Conservation (phyloP, 805 yeast species). For the Yamadazyma sp. region DNA sequence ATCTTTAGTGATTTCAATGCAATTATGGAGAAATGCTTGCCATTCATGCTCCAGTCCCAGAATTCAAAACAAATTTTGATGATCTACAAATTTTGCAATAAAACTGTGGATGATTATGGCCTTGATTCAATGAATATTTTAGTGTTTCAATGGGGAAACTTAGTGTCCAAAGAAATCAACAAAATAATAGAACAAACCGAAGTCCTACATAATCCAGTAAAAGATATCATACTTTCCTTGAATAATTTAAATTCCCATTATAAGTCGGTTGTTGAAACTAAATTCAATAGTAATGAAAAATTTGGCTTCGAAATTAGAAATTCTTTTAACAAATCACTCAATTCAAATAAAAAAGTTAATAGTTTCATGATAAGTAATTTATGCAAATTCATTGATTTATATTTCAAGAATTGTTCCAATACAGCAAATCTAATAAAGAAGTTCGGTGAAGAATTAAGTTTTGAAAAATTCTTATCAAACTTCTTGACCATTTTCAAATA, state of each 20-base stretch:
- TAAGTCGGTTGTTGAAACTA: conserved; percentile 2
- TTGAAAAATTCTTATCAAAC: conserved; percentile 16
- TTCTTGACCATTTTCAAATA: conserved; percentile 29
- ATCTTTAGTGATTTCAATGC: conserved; percentile 25
- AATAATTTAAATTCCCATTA: conserved; percentile 3
- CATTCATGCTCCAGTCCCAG: conserved; percentile 14
- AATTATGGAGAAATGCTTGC: conserved; percentile 19
- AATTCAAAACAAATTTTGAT: conserved; percentile 13
- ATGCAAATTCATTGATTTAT: conserved; percentile 30
- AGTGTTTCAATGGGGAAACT: conserved; percentile 25
- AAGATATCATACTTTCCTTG: conserved; percentile 1
- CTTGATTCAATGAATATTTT: conserved; percentile 20
- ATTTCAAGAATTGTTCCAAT: conserved; percentile 19
- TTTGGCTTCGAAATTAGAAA: conserved; percentile 32
- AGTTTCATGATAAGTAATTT: conserved; percentile 18
- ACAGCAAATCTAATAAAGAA: not conserved
- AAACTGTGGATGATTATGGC: conserved; percentile 16
- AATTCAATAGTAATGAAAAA: conserved; percentile 15
- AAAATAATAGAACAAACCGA: not conserved
- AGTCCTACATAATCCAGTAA: not conserved
- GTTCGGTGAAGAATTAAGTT: conserved; percentile 4
- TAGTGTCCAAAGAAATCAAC: conserved; percentile 4
- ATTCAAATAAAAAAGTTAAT: conserved; percentile 15
- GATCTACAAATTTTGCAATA: conserved; percentile 19
- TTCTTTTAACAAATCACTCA: conserved; percentile 20